Base-by-base conservation (phyloP, 768 basidiomycete species). In the Lepiota venenata region DNA sequence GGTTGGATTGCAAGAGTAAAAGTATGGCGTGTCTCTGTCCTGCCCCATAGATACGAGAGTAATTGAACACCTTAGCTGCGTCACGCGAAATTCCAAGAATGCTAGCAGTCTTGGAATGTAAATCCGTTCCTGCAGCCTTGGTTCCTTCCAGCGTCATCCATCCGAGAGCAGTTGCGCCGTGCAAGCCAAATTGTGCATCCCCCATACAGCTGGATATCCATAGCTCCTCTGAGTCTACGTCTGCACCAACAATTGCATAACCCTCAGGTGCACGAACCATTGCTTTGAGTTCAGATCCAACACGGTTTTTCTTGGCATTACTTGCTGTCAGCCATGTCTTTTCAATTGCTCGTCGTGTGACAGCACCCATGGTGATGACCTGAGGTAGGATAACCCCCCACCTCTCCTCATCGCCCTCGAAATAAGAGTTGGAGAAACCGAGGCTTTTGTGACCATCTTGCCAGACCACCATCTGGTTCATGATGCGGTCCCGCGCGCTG, bases 61-160 rank as follows among this genome's bases (percentile, higher is more conserved):
- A 99, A 66, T 99, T 99, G 82, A 99, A 99, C 35, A 95, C 92
- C 68, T 99, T 98, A 29, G 97, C 96, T 60, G 91, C 87, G 63
- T 98, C 93, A 29, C 96, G 83, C 38, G 93, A 91, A 59, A 95
- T 95, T 15, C 91, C 91, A 37, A 98, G 75, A 63, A 98, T 98
- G 55, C 71, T 82, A 10, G 96, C 97, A 1, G 95, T 96, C 73
- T 97, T 97, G 10, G 95, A 98, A 64, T 98, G 96, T 27, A 99
- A 71, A 71, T 99, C 96, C 5, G 96, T 98, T 4, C 94, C 94
- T 0, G 89, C 87, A 0, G 86, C 80, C 70, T 98, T 98, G 14
- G 95, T 96, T 1, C 97, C 95, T 68, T 98, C 97, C 25, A 99
- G 80, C 14, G 95, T 98, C 96, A 99, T 98, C 96, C 96, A 98